These are phyloP conservation scores for Globisporangium mamillatum DNA, from an alignment of 352 stramenopile genomes.

Conservation along the genomic window DNA sequence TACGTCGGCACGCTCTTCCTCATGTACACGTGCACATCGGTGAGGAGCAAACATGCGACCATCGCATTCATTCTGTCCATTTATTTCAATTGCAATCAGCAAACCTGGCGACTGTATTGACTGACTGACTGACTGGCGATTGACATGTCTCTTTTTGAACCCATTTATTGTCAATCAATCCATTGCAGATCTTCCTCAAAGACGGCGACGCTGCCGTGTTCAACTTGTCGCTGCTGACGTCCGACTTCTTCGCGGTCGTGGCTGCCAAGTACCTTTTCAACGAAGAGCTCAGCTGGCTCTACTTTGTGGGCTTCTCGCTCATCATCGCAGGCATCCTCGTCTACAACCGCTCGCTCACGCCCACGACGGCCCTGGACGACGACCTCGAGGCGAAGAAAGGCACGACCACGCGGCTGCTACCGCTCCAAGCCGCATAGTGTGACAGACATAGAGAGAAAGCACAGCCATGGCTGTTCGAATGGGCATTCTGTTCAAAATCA, in stretches of 20 bases:
- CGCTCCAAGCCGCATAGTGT: background rate
- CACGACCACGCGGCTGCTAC: conserved; percentile 23
- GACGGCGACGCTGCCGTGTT: conserved; percentile 93
- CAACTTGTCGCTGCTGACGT: conserved; percentile 96
- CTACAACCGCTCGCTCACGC: conserved; percentile 62
- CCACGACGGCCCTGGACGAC: conserved; percentile 40
- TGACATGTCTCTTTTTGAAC: conserved; percentile 5
- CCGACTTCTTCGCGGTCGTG: conserved; percentile 94
- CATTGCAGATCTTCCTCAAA: conserved; percentile 56
- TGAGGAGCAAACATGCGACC: conserved; percentile 20
- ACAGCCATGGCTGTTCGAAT: background rate
- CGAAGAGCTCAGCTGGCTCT: conserved; percentile 69
- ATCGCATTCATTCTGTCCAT: background rate
- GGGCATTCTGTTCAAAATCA: background rate
- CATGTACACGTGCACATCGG: conserved; percentile 91
- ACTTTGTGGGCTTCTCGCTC: conserved; percentile 87
- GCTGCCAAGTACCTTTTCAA: conserved; percentile 88
- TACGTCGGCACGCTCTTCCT: conserved; percentile 85
- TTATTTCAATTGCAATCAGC: background rate
- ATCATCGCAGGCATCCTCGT: conserved; percentile 70
- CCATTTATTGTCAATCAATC: background rate
- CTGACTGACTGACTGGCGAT: background rate
- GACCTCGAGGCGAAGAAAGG: conserved; percentile 26
- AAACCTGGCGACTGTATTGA: background rate
- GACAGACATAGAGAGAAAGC: background rate